Evolutionary conservation across 2,329 filamentous ascomycete species (phyloP).

Genomic region (Talaromyces sp.): DNA sequence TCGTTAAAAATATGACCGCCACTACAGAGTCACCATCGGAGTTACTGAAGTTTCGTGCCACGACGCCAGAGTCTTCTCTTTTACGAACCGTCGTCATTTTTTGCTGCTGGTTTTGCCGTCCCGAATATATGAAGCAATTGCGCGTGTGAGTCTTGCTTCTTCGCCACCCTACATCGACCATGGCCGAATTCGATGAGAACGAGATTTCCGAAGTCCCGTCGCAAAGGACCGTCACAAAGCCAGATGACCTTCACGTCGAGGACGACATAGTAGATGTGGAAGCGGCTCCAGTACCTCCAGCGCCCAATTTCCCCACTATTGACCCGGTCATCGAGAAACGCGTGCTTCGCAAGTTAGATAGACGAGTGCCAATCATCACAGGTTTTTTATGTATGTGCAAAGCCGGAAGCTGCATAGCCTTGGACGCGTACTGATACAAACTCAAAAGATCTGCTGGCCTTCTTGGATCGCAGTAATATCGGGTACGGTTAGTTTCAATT

Average conservation of each 20-base stretch:
- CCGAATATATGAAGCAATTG: not conserved
- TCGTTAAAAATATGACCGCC: not conserved
- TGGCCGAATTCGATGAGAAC: not conserved
- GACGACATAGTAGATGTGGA: slow-evolving; percentile 1
- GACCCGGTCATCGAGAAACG: slow-evolving; percentile 32
- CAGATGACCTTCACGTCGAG: slow-evolving; percentile 3
- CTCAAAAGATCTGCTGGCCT: slow-evolving; percentile 42
- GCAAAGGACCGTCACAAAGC: slow-evolving; percentile 5
- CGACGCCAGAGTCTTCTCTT: not conserved
- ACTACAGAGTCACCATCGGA: not conserved
- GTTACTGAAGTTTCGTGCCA: not conserved
- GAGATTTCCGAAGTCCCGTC: not conserved
- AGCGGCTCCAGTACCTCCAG: not conserved
- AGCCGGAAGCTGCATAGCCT: not conserved
- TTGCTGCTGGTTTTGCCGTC: not conserved
- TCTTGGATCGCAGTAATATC: slow-evolving; percentile 50
- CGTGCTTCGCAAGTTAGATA: slow-evolving; percentile 34
- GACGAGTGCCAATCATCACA: slow-evolving; percentile 29
- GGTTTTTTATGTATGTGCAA: slow-evolving; percentile 35
- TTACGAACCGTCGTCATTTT: not conserved
- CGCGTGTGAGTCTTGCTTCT: not conserved
- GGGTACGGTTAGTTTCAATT: slow-evolving; percentile 25
- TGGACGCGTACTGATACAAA: slow-evolving; percentile 3
- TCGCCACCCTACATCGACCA: not conserved
- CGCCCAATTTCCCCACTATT: slow-evolving; percentile 15